phyloP scores from a whole-genome alignment of 352 stramenopile genomes.

The Blastocystis sp. region DNA sequence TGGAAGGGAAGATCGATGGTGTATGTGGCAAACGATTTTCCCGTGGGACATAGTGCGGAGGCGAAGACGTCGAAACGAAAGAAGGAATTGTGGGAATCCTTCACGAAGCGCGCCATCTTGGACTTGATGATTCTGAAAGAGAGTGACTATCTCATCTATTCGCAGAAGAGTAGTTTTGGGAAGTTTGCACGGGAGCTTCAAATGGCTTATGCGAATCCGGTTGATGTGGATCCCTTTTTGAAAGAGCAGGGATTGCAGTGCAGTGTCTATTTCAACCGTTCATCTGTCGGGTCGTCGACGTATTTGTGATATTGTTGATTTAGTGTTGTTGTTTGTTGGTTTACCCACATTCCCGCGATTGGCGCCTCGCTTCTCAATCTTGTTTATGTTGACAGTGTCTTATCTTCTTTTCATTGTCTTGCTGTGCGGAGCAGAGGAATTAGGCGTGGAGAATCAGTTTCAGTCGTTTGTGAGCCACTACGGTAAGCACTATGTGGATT shows the following conservation, averaged over 20 bases:
- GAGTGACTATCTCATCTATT: slow-evolving; percentile 18
- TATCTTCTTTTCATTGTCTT: background rate
- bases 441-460: background rate
- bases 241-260: background rate
- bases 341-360: background rate
- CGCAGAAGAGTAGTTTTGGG: slow-evolving; percentile 15
- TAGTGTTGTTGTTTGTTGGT: background rate
- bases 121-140: slow-evolving; percentile 28
- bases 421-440: background rate
- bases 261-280: background rate
- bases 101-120: slow-evolving; percentile 4
- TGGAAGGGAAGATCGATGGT: background rate
- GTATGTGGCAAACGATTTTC: background rate
- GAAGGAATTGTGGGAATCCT: background rate
- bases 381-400: background rate
- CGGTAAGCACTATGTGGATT: background rate
- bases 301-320: background rate
- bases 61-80: background rate
- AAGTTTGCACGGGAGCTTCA: background rate
- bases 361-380: background rate
- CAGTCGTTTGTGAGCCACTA: background rate
- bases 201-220: background rate
- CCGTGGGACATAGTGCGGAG: background rate
- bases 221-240: background rate
- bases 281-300: background rate